Conservation (phyloP, 129 eudicot species). For the Chrysanthemum makinoi region DNA sequence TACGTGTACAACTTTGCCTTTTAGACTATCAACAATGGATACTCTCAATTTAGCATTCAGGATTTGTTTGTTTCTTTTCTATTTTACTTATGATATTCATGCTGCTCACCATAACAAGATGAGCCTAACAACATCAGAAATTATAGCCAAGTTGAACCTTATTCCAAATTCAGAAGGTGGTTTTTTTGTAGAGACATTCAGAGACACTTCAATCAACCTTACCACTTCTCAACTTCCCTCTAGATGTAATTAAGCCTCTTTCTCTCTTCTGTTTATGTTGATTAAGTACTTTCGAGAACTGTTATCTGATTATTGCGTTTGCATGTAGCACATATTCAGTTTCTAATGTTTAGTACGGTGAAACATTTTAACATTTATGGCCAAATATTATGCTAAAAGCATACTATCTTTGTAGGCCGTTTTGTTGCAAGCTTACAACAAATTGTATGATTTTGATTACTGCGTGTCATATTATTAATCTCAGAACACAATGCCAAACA, state of each 20-base stretch:
- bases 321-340: too few relatives aligned
- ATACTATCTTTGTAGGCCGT: too few relatives aligned
- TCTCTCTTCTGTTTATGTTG: not conserved
- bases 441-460: too few relatives aligned
- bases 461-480: too few relatives aligned
- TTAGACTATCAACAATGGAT: not conserved
- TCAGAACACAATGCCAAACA: too few relatives aligned
- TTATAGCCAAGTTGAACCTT: slow-evolving; percentile 53
- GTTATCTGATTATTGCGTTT: too few relatives aligned
- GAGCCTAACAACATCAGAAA: slow-evolving; percentile 43
- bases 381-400: too few relatives aligned
- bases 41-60: not conserved
- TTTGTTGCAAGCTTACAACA: too few relatives aligned
- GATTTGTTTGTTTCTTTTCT: not conserved
- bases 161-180: slow-evolving; percentile 79
- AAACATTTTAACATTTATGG: too few relatives aligned
- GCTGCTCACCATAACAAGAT: slow-evolving; percentile 13
- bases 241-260: slow-evolving; percentile 36
- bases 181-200: slow-evolving; percentile 53
- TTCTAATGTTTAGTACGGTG: too few relatives aligned
- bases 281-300: not conserved
- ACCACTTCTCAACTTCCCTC: slow-evolving; percentile 65
- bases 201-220: slow-evolving; percentile 61
- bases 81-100: not conserved
- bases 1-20: not conserved